Base-by-base conservation (phyloP, 1,284 basidiomycete species). In the Naganishia sp. region DNA sequence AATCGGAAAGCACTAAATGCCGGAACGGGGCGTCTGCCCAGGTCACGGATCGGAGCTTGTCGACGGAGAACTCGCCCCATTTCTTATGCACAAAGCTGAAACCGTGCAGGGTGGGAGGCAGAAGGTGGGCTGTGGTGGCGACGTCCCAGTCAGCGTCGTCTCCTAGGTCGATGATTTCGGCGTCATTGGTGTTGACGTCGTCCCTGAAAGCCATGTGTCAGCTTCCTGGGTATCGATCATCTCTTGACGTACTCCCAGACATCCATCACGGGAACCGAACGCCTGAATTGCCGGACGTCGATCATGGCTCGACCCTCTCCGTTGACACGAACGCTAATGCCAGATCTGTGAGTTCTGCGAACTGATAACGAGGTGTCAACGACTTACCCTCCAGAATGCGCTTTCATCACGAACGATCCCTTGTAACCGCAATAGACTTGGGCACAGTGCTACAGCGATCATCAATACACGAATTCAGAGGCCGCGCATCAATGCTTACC, bases 401-500 rank as follows among this genome's bases (percentile, higher is more conserved):
- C 55, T 33, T 57, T 57, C 55, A 57, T 57, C 25, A 57, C 55
- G 25, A 57, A 57, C 25, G 55, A 57, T 33, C 55, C 55, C 25
- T 57, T 57, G 44, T 57, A 57, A 5, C 55, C 25, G 43, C 55
- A 57, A 31, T 57, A 57, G 2, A 57, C 44, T 31, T 57, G 55
- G 21, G 25, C 25, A 16, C 55, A 57, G 21, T 57, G 55, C 55
- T 57, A 21, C 21, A 44, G 15, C 9, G n/a, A 11, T 1, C 23
- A 31, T 57, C 43, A 46, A 28, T 44, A 44, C 43, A 28, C 16
- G 9, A 28, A 18, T 18, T 23, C n/a, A 10, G 16, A 2, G 0
- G n/a, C 44, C 28, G 2, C 3, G 23, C 7, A 18, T 23, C 4
- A 28, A 7, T 6, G 15, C 55, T 23, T 46, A 57, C 55, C 28